Evolutionary conservation across 495 filamentous ascomycete genomes (phyloP), one percentile per base, ranked within the genome.

Genomic region (Paragyromitra xinjiangensis): DNA sequence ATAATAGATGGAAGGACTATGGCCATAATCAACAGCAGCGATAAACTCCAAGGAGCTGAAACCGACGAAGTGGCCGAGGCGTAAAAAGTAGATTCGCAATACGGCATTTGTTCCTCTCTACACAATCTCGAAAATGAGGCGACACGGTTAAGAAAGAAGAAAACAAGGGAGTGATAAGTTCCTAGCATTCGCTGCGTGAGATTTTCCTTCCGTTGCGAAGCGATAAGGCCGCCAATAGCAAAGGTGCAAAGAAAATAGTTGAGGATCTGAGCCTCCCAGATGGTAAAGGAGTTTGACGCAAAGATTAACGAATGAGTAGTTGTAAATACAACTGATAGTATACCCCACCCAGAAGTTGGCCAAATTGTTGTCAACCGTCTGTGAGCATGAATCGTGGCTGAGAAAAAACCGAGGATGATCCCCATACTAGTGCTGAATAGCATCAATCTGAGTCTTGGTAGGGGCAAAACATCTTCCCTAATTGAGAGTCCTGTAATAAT

Each of bases 181-280:
- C 92, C 93, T 2, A 97, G 80, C 37, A 90, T 87, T 64, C 92
- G 88, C 79, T 95, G 91, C 2, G 85, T 82, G 9, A 85, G 82
- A 11, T 87, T 84, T 42, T 88, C 86, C 73, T 92, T 89, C 29
- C 92, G 89, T 78, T 95, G 87, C 8, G 94, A 94, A 5, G 91
- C 89, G 3, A 92, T 82, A n/a, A 92, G 87, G 42, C 89, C 88
- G 48, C 89, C 85, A 24, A 93, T 84, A 37, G 93, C 95, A 83
- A 98, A 98, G 0, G 94, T 96, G 3, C 89, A 88, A 68, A 98
- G 88, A 86, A 98, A 94, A 85, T 95, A 96, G 1, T 94, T 85
- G n/a, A 97, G 86, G 58, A 97, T 97, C 19, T 94, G 92, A 79
- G 98, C 96, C 85, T 99, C 95, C 96, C 96, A 98, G 75, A 99